phyloP scores from a whole-genome alignment of 805 yeast genomes.

The Cyberlindnera euphorbiiphila region DNA sequence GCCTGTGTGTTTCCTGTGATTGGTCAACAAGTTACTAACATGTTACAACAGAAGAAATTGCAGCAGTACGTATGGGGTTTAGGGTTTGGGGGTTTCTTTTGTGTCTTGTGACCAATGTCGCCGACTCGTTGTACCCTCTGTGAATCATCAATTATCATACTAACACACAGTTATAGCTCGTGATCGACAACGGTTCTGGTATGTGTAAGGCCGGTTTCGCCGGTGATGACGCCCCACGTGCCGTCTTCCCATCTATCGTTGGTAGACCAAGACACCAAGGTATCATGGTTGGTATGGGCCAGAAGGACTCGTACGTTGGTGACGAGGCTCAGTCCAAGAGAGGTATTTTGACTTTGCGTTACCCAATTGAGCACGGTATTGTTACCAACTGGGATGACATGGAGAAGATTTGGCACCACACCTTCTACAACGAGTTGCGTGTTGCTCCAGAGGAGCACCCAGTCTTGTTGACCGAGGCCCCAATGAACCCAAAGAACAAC shows the following conservation, averaged over 20 bases:
- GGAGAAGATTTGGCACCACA: conserved; percentile 99
- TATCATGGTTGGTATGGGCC: conserved; percentile 99
- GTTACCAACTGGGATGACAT: conserved; percentile 99
- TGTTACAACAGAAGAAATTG: conserved; percentile 15
- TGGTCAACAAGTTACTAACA: conserved; percentile 13
- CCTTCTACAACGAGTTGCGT: conserved; percentile 99
- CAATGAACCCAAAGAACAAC: conserved; percentile 99
- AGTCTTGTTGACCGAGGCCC: conserved; percentile 98
- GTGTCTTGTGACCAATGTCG: no score
- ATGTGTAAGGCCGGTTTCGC: conserved; percentile 99
- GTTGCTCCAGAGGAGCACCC: conserved; percentile 99
- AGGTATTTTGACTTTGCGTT: conserved; percentile 98
- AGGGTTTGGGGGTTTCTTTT: no score
- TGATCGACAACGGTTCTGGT: conserved; percentile 99
- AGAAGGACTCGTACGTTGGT: conserved; percentile 99
- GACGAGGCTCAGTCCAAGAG: conserved; percentile 99
- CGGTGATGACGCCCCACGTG: conserved; percentile 99
- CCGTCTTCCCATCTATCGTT: conserved; percentile 99
- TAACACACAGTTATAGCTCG: conserved; percentile 36
- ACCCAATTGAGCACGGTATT: conserved; percentile 99
- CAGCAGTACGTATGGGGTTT: conserved; percentile 20
- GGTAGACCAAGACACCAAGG: conserved; percentile 99
- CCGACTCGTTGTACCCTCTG: background rate
- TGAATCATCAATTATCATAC: conserved; percentile 8
- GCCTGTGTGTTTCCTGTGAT: background rate